Percentiles rank a stretch among this genome's conserved stretches.
These are phyloP conservation scores for Mucor lusitanicus DNA, from an alignment of 371 early-diverging fungal genomes.

Conservation along the genomic window DNA sequence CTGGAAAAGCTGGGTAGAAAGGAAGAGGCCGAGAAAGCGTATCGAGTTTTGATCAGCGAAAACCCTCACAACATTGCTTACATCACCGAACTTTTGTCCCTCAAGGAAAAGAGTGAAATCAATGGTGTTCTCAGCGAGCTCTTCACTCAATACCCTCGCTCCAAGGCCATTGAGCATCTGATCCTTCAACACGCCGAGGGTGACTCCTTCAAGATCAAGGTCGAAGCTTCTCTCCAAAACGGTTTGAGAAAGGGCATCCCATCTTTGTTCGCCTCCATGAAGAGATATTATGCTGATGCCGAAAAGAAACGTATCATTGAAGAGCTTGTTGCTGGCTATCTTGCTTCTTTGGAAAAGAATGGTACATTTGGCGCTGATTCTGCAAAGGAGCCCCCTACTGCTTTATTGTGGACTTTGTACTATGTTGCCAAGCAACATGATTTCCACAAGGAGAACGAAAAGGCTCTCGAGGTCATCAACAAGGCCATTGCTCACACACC, in stretches of 20 bases:
- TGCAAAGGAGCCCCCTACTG: conserved; percentile 78
- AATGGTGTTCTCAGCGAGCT: conserved; percentile 60
- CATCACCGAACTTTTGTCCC: conserved; percentile 63
- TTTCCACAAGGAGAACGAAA: conserved; percentile 60
- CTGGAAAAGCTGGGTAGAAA: conserved; percentile 65
- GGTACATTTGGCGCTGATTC: conserved; percentile 45
- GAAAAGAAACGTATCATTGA: conserved; percentile 72
- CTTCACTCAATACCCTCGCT: conserved; percentile 74
- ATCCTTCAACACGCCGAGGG: conserved; percentile 78
- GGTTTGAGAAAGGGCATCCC: conserved; percentile 91
- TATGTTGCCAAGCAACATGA: conserved; percentile 90
- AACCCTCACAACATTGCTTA: conserved; percentile 85
- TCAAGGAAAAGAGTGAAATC: conserved; percentile 41
- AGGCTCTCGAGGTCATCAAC: conserved; percentile 78
- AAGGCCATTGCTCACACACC: conserved; percentile 85
- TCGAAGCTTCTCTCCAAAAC: conserved; percentile 66
- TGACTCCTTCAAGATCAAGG: conserved; percentile 65
- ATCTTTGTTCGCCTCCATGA: conserved; percentile 84
- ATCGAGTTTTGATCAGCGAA: conserved; percentile 70
- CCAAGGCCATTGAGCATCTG: conserved; percentile 75
- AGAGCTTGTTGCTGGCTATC: conserved; percentile 63
- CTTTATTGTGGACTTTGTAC: conserved; percentile 84
- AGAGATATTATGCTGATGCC: conserved; percentile 68
- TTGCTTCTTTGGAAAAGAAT: conserved; percentile 52
- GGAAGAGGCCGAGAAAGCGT: conserved; percentile 77